Evolutionary conservation across 805 yeast species (phyloP).

Genomic region (Kuraishia hungarica): DNA sequence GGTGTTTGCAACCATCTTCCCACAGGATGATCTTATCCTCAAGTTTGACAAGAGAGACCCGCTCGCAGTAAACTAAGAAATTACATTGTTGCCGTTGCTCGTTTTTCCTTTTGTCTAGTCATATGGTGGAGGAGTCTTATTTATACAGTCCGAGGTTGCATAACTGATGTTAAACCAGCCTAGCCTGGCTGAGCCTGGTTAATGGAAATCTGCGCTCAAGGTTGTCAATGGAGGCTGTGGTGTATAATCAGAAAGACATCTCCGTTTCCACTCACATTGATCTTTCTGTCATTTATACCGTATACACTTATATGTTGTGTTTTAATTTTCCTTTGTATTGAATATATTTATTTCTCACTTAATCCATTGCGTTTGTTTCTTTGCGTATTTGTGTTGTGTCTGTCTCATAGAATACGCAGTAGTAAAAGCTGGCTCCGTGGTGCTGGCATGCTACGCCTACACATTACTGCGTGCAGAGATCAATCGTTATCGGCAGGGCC

Average conservation of each 20-base stretch:
- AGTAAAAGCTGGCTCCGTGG: no score
- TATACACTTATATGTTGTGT: background rate
- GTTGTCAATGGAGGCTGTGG: background rate
- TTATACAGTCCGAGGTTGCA: background rate
- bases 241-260: background rate
- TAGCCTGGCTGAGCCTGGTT: no score
- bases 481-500: background rate
- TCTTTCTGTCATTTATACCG: background rate
- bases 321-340: background rate
- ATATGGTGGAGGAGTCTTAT: background rate
- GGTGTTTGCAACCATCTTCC: conserved; percentile 97
- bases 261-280: background rate
- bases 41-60: conserved; percentile 66
- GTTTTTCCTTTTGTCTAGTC: background rate
- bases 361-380: no score
- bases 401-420: no score
- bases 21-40: conserved; percentile 86
- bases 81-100: background rate
- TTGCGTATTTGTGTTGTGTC: no score
- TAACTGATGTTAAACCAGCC: background rate
- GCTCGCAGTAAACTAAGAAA: conserved; percentile 3
- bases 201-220: background rate
- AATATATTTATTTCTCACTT: background rate
- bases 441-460: background rate
- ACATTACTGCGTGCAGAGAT: background rate